Percentiles rank a stretch among this genome's conserved stretches.
Conservation (phyloP, 1,284 basidiomycete genomes). For the Sparassis latifolia region DNA sequence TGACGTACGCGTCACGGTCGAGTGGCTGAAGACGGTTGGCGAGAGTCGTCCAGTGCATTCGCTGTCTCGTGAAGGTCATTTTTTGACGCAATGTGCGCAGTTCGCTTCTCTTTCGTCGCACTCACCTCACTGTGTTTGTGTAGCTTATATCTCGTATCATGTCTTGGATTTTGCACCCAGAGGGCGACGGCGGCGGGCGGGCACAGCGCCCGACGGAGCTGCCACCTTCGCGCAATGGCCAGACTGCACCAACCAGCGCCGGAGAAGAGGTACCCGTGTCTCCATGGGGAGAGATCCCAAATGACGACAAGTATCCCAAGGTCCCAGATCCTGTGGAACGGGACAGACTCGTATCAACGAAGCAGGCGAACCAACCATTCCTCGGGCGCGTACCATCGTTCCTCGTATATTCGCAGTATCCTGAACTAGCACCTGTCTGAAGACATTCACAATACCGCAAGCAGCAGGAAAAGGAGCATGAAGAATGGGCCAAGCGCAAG, state of each 20-base stretch:
- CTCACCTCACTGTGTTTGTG: no score
- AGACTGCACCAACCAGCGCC: slow-evolving; percentile 11
- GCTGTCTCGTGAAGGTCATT: no score
- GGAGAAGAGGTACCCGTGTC: slow-evolving; percentile 19
- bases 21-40: no score
- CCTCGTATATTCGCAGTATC: background rate
- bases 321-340: slow-evolving; percentile 51
- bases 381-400: slow-evolving; percentile 51
- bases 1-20: no score
- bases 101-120: no score
- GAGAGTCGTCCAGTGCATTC: no score
- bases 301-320: slow-evolving; percentile 33
- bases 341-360: slow-evolving; percentile 64
- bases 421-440: background rate
- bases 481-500: slow-evolving; percentile 64
- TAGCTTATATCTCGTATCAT: slow-evolving; percentile 13
- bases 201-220: slow-evolving; percentile 23
- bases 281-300: slow-evolving; percentile 22
- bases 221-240: slow-evolving; percentile 11
- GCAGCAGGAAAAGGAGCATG: slow-evolving; percentile 52
- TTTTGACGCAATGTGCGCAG: no score
- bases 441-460: slow-evolving; percentile 68
- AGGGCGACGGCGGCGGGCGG: slow-evolving; percentile 29
- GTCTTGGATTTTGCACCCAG: slow-evolving; percentile 52
- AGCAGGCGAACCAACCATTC: slow-evolving; percentile 76